These are phyloP conservation scores for Aspergillus ostianus DNA, from an alignment of 495 filamentous ascomycete species.

Conservation along the genomic window DNA sequence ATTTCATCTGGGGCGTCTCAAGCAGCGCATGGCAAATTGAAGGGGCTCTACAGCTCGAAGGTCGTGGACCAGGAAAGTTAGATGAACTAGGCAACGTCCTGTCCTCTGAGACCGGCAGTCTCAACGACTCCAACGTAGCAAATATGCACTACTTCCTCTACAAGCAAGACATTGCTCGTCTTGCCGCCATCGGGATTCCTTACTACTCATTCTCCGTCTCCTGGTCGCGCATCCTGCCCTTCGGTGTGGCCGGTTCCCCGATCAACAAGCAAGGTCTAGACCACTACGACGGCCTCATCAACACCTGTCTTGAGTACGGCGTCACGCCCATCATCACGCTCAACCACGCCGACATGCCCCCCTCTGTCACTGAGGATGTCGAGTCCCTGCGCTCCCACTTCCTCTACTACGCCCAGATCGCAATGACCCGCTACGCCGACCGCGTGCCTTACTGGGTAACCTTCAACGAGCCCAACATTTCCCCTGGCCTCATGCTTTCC, in stretches of 20 bases:
- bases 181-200: conserved; percentile 48
- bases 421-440: conserved; percentile 42
- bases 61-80: conserved; percentile 36
- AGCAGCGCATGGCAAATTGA: conserved; percentile 51
- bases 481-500: conserved; percentile 25
- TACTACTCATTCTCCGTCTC: conserved; percentile 49
- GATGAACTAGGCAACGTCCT: conserved; percentile 27
- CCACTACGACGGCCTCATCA: conserved; percentile 49
- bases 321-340: conserved; percentile 44
- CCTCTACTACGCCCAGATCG: conserved; percentile 37
- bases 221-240: conserved; percentile 47
- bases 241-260: conserved; percentile 39
- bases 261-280: conserved; percentile 43
- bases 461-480: conserved; percentile 41
- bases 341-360: conserved; percentile 42
- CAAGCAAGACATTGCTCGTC: conserved; percentile 49
- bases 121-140: conserved; percentile 33
- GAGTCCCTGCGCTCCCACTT: conserved; percentile 36
- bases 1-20: conserved; percentile 53
- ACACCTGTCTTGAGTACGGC: conserved; percentile 37
- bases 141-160: conserved; percentile 51
- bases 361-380: conserved; percentile 28
- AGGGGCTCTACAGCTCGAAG: conserved; percentile 44
- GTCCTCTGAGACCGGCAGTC: conserved; percentile 9
- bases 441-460: conserved; percentile 47